A percentile compares a stretch with the other conserved stretches of the same genome.
These are phyloP conservation scores for Achlya hypogyna DNA, from an alignment of 352 stramenopile genomes.

Conservation along the genomic window DNA sequence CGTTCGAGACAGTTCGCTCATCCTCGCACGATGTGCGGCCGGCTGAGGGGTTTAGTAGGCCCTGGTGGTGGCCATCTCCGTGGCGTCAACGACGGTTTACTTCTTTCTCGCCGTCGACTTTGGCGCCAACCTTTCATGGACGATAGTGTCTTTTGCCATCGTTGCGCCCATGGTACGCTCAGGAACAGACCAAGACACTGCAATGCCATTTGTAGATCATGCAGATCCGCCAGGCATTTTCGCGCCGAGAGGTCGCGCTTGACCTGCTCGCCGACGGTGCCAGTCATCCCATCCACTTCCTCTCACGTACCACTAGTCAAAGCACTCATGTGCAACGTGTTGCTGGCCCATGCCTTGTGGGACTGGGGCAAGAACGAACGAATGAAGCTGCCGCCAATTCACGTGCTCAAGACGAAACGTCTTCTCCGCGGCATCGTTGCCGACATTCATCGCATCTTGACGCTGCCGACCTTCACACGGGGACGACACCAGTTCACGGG, in stretches of 20 bases:
- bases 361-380: constrained; percentile 70
- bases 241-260: constrained; percentile 56
- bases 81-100: constrained; percentile 51
- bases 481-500: constrained; percentile 64
- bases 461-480: constrained; percentile 58
- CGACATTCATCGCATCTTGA: constrained; percentile 36
- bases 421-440: constrained; percentile 39
- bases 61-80: constrained; percentile 51
- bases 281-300: background rate
- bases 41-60: constrained; percentile 14
- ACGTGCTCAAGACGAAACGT: constrained; percentile 45
- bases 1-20: constrained; percentile 42
- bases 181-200: background rate
- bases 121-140: constrained; percentile 79
- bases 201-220: constrained; percentile 37
- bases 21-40: background rate
- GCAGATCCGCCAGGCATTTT: constrained; percentile 78
- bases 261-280: constrained; percentile 44
- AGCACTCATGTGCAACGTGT: constrained; percentile 57
- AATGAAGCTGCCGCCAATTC: constrained; percentile 36
- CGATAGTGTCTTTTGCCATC: constrained; percentile 70
- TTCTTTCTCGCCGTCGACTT: constrained; percentile 52
- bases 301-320: constrained; percentile 28
- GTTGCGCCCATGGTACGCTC: constrained; percentile 49
- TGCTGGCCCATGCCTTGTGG: constrained; percentile 67